A percentile compares a stretch with the other conserved stretches of the same genome.
These are phyloP conservation scores for Uncinocarpus reesii DNA, from an alignment of 2,329 filamentous ascomycete species.

Conservation along the genomic window DNA sequence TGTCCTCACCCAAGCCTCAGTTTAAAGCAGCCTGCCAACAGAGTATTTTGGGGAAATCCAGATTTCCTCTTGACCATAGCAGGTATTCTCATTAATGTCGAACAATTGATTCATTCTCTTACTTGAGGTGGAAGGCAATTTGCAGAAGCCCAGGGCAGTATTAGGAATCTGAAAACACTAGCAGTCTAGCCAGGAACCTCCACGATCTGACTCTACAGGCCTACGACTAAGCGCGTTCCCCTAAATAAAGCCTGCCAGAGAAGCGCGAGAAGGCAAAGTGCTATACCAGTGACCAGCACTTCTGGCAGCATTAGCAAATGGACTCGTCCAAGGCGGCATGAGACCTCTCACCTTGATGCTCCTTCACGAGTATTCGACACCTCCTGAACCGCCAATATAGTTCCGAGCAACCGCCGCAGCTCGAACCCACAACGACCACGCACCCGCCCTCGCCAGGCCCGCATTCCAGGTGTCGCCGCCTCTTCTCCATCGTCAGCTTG, in stretches of 20 bases:
- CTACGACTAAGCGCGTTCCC: not conserved
- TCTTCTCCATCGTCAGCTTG: conserved; percentile 33
- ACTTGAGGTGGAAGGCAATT: too few species aligned
- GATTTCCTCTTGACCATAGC: too few species aligned
- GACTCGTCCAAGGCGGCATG: not conserved
- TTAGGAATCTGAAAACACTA: not conserved
- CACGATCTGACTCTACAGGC: not conserved
- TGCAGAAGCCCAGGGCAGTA: not conserved
- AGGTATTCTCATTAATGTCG: too few species aligned
- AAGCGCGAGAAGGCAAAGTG: conserved; percentile 10
- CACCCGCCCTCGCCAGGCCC: conserved; percentile 25
- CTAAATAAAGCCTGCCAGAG: conserved; percentile 5
- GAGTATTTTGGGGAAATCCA: too few species aligned
- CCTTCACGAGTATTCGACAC: not conserved
- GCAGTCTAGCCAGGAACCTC: too few species aligned
- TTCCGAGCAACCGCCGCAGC: conserved; percentile 15
- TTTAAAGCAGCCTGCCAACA: too few species aligned
- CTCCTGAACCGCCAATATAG: conserved; percentile 2
- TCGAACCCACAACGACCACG: conserved; percentile 29
- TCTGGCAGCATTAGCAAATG: not conserved
- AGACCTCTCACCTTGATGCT: not conserved
- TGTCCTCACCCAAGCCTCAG: too few species aligned
- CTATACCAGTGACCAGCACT: conserved; percentile 12
- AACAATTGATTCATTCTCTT: too few species aligned
- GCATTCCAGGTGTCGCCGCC: conserved; percentile 35